Evolutionary conservation across 1,284 basidiomycete genomes (phyloP).

Genomic region (Melanopsichium pennsylvanicum): DNA sequence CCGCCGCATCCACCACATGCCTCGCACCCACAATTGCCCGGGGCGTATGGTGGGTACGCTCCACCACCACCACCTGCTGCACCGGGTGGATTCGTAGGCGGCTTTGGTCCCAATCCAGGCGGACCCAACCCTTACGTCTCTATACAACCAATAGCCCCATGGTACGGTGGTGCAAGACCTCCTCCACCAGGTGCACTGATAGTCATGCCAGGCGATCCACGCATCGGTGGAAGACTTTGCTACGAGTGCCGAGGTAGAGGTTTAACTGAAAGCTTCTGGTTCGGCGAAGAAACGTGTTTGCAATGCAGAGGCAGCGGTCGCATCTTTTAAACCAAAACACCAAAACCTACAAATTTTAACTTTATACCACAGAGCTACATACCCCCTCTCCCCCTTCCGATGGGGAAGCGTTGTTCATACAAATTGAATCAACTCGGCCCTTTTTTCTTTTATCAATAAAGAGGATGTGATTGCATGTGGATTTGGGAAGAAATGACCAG

Average conservation of each 20-base stretch:
- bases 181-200: constrained; percentile 38
- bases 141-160: constrained; percentile 4
- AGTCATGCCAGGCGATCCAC: constrained; percentile 42
- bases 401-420: no score
- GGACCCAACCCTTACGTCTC: constrained; percentile 30
- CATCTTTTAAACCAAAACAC: constrained; percentile 15
- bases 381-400: no score
- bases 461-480: no score
- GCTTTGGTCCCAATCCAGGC: constrained; percentile 24
- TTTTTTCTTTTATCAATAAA: no score
- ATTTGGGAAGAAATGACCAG: no score
- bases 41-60: constrained; percentile 1
- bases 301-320: constrained; percentile 30
- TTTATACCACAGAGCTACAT: background rate
- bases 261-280: constrained; percentile 44
- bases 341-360: no score
- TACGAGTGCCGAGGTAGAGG: constrained; percentile 38
- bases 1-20: constrained; percentile 4
- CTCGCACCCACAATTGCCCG: constrained; percentile 11
- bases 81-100: constrained; percentile 22
- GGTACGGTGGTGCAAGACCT: constrained; percentile 7
- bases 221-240: constrained; percentile 43
- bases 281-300: constrained; percentile 44
- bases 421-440: no score
- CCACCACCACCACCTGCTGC: constrained; percentile 1